Conservation (phyloP, 345 rosid genomes). For the Moricandia arvensis region DNA sequence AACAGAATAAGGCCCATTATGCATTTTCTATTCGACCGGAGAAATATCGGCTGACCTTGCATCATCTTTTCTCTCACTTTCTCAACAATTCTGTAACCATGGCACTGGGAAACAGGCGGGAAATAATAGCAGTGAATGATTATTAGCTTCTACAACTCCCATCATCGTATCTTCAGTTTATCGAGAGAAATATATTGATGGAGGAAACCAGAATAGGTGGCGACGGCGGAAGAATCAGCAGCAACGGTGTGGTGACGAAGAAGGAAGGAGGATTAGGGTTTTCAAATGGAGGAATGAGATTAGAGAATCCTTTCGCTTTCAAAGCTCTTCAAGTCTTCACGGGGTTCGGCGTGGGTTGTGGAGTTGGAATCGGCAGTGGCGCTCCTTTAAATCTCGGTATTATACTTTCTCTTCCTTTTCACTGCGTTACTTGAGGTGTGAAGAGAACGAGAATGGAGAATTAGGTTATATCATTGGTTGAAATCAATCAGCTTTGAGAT, state of each 20-base stretch:
- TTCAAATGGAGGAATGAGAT: constrained; percentile 47
- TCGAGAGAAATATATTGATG: constrained; percentile 37
- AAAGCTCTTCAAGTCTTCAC: constrained; percentile 91
- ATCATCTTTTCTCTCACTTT: not conserved
- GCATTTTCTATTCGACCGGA: not conserved
- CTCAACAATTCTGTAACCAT: not conserved
- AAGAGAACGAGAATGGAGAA: not conserved
- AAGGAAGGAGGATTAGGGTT: constrained; percentile 47
- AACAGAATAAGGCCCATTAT: not conserved
- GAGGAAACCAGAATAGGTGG: constrained; percentile 33
- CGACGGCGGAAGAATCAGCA: constrained; percentile 20
- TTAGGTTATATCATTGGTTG: not conserved
- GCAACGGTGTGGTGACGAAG: constrained; percentile 36
- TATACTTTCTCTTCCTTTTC: not conserved
- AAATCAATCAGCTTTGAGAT: constrained; percentile 1
- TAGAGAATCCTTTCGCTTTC: constrained; percentile 84
- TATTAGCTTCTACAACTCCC: constrained; percentile 4
- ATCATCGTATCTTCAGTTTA: not conserved
- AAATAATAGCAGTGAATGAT: constrained; percentile 7
- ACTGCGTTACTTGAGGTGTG: not conserved
- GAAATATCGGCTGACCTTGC: not conserved
- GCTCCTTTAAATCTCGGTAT: constrained; percentile 76
- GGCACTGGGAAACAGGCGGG: constrained; percentile 35
- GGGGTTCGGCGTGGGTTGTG: constrained; percentile 95
- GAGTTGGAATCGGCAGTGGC: constrained; percentile 88